Base-by-base conservation (phyloP, 1,284 basidiomycete genomes). In the Naganishia liquefaciens region DNA sequence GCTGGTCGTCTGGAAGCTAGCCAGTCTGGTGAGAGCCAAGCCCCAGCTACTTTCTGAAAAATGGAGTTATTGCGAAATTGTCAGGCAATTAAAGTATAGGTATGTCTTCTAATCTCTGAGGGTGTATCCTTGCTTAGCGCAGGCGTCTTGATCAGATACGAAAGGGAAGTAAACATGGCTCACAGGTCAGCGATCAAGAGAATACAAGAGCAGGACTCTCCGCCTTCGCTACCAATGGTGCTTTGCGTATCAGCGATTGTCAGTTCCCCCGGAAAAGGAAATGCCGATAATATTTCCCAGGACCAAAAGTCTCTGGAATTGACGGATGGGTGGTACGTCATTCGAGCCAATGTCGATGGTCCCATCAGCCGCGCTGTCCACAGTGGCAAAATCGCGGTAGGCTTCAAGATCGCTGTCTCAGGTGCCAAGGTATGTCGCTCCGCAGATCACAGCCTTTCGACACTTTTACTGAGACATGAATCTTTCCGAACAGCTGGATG, bases 271-370 rank as follows among this genome's bases (percentile, higher is more conserved):
- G 27, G 15, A 17, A 27, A 37, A 9, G 40, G 79, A 80, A 10
- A 86, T 83, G 81, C 80, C 82, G 1, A 74, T 79, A 13, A 70
- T 71, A 39, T 74, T 72, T 2, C 76, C 79, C 19, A 43, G 50
- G 2, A 77, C 78, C 33, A 73, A 64, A 68, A 55, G 39, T 81
- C 68, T 83, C 85, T 25, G 82, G 93, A 96, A 76, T 81, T 99
- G 15, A 93, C 92, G 0, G 96, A 99, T 74, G 95, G 95, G 10
- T 99, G 95, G 96, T 99, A 99, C 73, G 82, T 86, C 39, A 83
- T 99, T 15, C 84, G 87, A 13, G 89, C 91, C 0, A 82, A 82
- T 44, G 81, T 92, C 5, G 94, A 98, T 75, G 80, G 82, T 15
- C 84, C 88, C 1, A 80, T 99, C 10, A 82, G 82, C 1, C 82